A percentile compares a stretch with the other conserved stretches of the same genome.
phyloP scores from a whole-genome alignment of 2,329 filamentous ascomycete species.

The Alternaria sp. region DNA sequence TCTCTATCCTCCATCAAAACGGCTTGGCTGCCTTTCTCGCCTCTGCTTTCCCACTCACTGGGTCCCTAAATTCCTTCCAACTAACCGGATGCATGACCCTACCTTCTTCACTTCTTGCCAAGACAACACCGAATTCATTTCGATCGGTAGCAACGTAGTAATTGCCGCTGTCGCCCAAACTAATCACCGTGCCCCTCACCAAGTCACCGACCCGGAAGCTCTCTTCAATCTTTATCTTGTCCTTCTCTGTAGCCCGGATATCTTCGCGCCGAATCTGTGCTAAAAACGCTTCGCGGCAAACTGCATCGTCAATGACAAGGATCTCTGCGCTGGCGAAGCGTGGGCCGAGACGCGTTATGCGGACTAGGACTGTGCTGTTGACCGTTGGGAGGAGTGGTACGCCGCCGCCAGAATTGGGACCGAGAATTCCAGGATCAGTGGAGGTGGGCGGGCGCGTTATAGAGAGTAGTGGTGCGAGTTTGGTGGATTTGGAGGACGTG shows the following conservation, averaged over 20 bases:
- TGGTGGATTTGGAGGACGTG: conserved; percentile 61
- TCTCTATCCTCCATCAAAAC: conserved; percentile 53
- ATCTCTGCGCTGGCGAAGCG: conserved; percentile 88
- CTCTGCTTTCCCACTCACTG: conserved; percentile 78
- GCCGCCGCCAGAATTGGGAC: conserved; percentile 50
- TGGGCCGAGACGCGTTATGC: conserved; percentile 84
- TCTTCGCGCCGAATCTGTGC: conserved; percentile 88
- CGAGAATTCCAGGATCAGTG: conserved; percentile 29
- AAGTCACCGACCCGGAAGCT: conserved; percentile 93
- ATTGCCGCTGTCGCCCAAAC: conserved; percentile 89
- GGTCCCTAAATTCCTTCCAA: conserved; percentile 94
- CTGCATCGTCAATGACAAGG: conserved; percentile 73
- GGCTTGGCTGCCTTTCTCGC: conserved; percentile 93
- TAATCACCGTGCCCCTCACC: conserved; percentile 86
- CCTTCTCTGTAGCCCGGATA: conserved; percentile 93
- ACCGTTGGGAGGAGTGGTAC: conserved; percentile 83
- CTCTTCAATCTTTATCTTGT: conserved; percentile 89
- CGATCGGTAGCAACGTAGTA: conserved; percentile 94
- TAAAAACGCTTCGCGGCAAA: conserved; percentile 81
- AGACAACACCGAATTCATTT: conserved; percentile 92
- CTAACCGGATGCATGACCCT: conserved; percentile 92
- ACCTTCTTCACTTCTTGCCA: conserved; percentile 86
- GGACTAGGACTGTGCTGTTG: conserved; percentile 79
- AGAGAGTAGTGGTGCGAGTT: conserved; percentile 53
- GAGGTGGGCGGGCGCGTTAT: conserved; percentile 38